A percentile compares a stretch with the other conserved stretches of the same genome.
Evolutionary conservation across 2,329 filamentous ascomycete genomes (phyloP).

Genomic region (Purpureocillium takamizusanense): DNA sequence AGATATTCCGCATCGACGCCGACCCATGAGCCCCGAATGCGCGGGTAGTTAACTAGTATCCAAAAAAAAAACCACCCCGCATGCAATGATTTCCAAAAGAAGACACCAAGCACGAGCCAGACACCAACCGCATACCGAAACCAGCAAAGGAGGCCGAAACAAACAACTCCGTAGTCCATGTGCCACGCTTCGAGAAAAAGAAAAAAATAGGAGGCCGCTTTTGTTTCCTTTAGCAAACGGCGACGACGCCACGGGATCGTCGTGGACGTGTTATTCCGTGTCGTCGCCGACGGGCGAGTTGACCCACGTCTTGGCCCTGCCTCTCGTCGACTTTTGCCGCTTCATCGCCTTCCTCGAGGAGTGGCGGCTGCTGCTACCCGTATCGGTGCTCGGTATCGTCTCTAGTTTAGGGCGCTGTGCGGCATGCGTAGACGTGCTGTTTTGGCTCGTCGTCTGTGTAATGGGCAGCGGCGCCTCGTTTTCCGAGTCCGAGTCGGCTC

Average conservation of each 20-base stretch:
- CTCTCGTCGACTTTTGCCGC: conserved; percentile 18
- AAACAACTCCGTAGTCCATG: no score
- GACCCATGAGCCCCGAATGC: conserved; percentile 2
- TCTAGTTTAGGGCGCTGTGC: conserved; percentile 34
- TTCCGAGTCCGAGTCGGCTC: conserved; percentile 17
- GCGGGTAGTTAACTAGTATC: not conserved
- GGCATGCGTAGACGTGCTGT: conserved; percentile 19
- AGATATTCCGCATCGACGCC: conserved; percentile 12
- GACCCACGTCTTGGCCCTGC: conserved; percentile 14
- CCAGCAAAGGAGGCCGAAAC: conserved; percentile 4
- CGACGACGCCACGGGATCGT: no score
- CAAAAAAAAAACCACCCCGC: conserved; percentile 3
- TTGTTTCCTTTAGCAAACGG: no score
- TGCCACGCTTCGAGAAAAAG: no score
- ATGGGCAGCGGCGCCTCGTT: conserved; percentile 16
- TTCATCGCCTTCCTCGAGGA: conserved; percentile 19
- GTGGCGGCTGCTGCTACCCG: conserved; percentile 16
- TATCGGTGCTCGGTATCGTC: conserved; percentile 35
- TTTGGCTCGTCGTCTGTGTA: conserved; percentile 15
- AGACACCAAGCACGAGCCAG: conserved; percentile 3
- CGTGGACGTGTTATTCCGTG: conserved; percentile 15
- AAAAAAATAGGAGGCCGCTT: no score
- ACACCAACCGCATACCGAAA: not conserved
- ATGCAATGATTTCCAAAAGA: conserved; percentile 7
- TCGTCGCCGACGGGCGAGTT: conserved; percentile 29